These are phyloP conservation scores for Pouteria campechiana DNA, from an alignment of 179 eudicot genomes.

Conservation along the genomic window DNA sequence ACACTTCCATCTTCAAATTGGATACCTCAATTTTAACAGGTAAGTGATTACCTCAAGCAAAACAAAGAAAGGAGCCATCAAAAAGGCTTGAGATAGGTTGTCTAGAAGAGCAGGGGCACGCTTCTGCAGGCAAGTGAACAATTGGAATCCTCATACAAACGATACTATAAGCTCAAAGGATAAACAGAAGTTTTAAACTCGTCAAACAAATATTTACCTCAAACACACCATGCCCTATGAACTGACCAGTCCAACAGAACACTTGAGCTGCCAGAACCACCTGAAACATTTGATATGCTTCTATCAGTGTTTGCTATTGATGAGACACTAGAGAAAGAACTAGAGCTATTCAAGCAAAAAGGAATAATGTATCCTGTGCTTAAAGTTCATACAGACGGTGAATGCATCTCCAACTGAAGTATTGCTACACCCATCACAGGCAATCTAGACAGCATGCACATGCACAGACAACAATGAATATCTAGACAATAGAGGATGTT, in stretches of 20 bases:
- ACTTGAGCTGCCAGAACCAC: slow-evolving; percentile 69
- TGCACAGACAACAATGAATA: too few species aligned
- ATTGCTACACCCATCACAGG: too few species aligned
- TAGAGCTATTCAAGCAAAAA: too few species aligned
- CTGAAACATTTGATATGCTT: slow-evolving; percentile 29
- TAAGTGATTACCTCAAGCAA: slow-evolving; percentile 61
- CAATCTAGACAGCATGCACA: too few species aligned
- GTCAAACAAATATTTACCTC: slow-evolving; percentile 35
- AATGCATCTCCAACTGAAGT: too few species aligned
- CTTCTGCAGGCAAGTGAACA: slow-evolving; percentile 31
- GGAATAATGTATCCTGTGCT: too few species aligned
- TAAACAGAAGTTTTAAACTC: background rate
- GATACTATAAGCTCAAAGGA: background rate
- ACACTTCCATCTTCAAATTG: background rate
- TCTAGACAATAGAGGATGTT: too few species aligned
- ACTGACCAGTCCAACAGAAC: slow-evolving; percentile 72
- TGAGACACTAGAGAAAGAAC: background rate
- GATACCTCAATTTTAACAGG: background rate
- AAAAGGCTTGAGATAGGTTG: slow-evolving; percentile 70
- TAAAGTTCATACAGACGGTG: too few species aligned
- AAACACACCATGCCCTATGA: slow-evolving; percentile 86
- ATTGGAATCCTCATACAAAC: background rate
- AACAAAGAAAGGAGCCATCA: slow-evolving; percentile 95
- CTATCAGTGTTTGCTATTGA: background rate
- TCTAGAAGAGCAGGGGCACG: slow-evolving; percentile 87